Percentiles rank a stretch among this genome's conserved stretches.
These are phyloP conservation scores for Kwoniella shandongensis DNA, from an alignment of 768 basidiomycete species.

Conservation along the genomic window DNA sequence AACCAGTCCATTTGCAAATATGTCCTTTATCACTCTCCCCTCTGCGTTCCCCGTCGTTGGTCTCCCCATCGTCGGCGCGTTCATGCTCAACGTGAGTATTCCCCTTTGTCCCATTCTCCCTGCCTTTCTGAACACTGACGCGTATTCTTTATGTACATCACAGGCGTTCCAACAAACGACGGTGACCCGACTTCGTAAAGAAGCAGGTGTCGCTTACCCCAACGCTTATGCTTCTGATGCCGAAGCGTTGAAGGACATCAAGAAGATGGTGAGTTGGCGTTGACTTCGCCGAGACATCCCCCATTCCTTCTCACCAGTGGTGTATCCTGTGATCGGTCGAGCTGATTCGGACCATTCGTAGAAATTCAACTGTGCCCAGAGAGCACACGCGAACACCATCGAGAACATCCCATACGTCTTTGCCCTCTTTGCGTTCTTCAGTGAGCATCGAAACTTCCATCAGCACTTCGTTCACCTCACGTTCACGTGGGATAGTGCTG, in stretches of 20 bases:
- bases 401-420: slow-evolving; percentile 36
- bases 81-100: slow-evolving; percentile 34
- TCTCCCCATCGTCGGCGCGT: slow-evolving; percentile 25
- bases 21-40: slow-evolving; percentile 21
- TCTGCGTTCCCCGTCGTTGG: slow-evolving; percentile 40
- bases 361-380: slow-evolving; percentile 41
- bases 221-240: slow-evolving; percentile 40
- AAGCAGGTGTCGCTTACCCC: slow-evolving; percentile 39
- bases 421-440: slow-evolving; percentile 26
- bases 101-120: not conserved
- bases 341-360: too few species aligned
- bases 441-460: slow-evolving; percentile 17
- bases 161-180: slow-evolving; percentile 32
- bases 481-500: not conserved
- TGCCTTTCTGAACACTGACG: not conserved
- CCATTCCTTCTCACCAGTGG: too few species aligned
- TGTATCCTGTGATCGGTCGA: too few species aligned
- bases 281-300: too few species aligned
- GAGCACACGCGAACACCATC: slow-evolving; percentile 43
- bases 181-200: slow-evolving; percentile 33
- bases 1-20: too few species aligned
- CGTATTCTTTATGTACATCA: not conserved
- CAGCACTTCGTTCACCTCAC: not conserved
- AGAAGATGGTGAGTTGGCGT: slow-evolving; percentile 32
- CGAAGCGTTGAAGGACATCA: slow-evolving; percentile 39